Base-by-base conservation (phyloP, 2,329 filamentous ascomycete genomes). In the Dissoconium aciculare region DNA sequence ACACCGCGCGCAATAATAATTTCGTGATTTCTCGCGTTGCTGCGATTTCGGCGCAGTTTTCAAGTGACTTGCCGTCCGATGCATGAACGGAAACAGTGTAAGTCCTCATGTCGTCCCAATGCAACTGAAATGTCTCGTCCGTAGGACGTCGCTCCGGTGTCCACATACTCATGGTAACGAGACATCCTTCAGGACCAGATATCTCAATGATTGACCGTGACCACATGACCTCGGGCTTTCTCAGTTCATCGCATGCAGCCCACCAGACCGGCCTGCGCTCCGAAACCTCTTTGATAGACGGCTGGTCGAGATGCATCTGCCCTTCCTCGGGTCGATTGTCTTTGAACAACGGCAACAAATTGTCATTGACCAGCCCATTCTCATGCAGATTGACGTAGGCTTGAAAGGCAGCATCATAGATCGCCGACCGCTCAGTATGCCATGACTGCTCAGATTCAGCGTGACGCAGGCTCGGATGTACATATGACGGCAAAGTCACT, bases 391-490 rank as follows among this genome's bases (percentile, higher is more conserved):
- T 63, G 13, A 69, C 56, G 47, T 85, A 93, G 1, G 84, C 80
- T 46, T 81, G 70, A 38, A 92, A 89, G 0, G 82, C 78, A 1
- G 78, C 82, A 52, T 94, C 87, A 47, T 78, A 82, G 42, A 64
- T 73, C 0, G 84, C 83, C 42, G 71, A 73, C 34, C 64, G 69
- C 45, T 89, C 76, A 0, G 74, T 79, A 8, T 42, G 53, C 84
- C 84, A 94, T n/a, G 51, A 39, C 19, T 50, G 39, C 15, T 52
- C 50, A 30, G 76, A 70, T 13, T 55, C 44, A 0, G 67, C 62
- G 23, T 54, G 57, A 11, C 78, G 69, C 6, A 83, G 53, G 9
- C 64, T 52, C 3, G 64, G 57, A n/a, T 79, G 67, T 1, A 95
- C 59, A 3, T 70, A 76, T 3, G 67, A 63, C 0, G 87, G 87